A percentile compares a stretch with the other conserved stretches of the same genome.
Evolutionary conservation across 1,284 basidiomycete species (phyloP).

Genomic region (Waitea zeae): DNA sequence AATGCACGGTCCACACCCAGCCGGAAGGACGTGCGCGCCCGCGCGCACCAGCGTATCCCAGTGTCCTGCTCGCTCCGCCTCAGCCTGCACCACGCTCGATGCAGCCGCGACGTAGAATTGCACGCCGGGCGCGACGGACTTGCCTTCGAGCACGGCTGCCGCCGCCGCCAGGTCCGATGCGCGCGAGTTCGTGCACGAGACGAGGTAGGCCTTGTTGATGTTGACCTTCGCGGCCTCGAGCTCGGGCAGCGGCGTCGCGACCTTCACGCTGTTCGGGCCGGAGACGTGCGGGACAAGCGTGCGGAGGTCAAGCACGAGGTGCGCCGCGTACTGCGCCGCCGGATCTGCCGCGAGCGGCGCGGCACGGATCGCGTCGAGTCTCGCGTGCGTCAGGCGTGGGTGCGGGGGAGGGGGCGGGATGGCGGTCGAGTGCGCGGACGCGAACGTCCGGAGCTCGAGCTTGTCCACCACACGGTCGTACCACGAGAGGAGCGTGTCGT

Average conservation of each 20-base stretch:
- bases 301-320: conserved; percentile 84
- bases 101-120: conserved; percentile 98
- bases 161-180: conserved; percentile 90
- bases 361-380: conserved; percentile 51
- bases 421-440: conserved; percentile 27
- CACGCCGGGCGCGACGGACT: conserved; percentile 77
- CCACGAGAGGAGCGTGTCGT: conserved; percentile 73
- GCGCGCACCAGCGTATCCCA: conserved; percentile 80
- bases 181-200: conserved; percentile 96
- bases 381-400: conserved; percentile 68
- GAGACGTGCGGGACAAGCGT: conserved; percentile 92
- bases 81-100: conserved; percentile 79
- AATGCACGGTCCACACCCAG: conserved; percentile 97
- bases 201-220: conserved; percentile 97
- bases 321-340: conserved; percentile 74
- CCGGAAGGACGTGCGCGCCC: conserved; percentile 85
- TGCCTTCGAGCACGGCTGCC: conserved; percentile 74
- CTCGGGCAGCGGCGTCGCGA: conserved; percentile 78
- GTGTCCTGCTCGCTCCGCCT: conserved; percentile 73
- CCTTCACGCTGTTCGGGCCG: conserved; percentile 95
- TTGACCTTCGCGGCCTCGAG: conserved; percentile 61
- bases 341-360: conserved; percentile 53
- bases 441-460: conserved; percentile 69
- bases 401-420: conserved; percentile 68
- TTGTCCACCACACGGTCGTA: conserved; percentile 71